Percentiles rank a stretch among this genome's conserved stretches.
phyloP scores from a whole-genome alignment of 148 eudicot genomes.

The Rhododendron ferrugineum region DNA sequence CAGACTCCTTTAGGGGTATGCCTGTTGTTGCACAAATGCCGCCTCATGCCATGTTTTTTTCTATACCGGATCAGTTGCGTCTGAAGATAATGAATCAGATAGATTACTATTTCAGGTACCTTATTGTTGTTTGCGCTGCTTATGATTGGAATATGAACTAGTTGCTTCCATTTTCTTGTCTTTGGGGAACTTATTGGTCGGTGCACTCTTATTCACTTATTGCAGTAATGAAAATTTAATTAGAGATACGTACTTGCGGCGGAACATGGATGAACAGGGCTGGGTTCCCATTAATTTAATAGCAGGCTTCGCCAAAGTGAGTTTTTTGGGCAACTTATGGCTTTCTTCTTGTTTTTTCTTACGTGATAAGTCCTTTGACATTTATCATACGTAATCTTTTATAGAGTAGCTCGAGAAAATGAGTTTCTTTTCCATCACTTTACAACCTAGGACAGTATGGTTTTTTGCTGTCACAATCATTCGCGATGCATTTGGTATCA shows the following conservation, averaged over 20 bases:
- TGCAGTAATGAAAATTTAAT: constrained; percentile 78
- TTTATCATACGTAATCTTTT: neutral
- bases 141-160: neutral
- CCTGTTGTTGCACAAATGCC: constrained; percentile 47
- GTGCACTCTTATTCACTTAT: constrained; percentile 2
- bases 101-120: constrained; percentile 84
- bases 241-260: constrained; percentile 67
- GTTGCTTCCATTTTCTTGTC: constrained; percentile 4
- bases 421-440: constrained; percentile 5
- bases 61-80: constrained; percentile 48
- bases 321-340: constrained; percentile 15
- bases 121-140: neutral
- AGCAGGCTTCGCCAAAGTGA: constrained; percentile 70
- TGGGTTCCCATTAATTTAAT: constrained; percentile 77
- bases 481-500: neutral
- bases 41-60: constrained; percentile 25
- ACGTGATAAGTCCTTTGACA: neutral
- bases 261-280: constrained; percentile 77
- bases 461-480: neutral
- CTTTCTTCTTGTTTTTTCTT: constrained; percentile 4
- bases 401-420: neutral
- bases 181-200: neutral
- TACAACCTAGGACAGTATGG: neutral
- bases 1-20: constrained; percentile 35
- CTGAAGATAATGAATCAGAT: constrained; percentile 60